Percentiles rank a stretch among this genome's conserved stretches.
Evolutionary conservation across 805 yeast genomes (phyloP).

Genomic region (Metschnikowia hibisci): DNA sequence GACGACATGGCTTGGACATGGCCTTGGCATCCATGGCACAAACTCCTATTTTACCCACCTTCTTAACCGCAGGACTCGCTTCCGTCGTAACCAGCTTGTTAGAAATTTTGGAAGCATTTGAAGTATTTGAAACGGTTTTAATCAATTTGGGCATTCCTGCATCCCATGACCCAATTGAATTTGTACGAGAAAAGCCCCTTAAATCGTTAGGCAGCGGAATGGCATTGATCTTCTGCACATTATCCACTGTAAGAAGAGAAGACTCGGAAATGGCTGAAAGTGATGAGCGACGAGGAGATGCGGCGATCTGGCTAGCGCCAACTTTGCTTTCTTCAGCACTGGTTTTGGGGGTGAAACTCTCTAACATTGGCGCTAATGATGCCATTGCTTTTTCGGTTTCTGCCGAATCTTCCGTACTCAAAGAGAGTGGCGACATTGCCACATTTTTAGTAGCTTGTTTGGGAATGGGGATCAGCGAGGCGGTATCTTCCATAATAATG

Average conservation of each 20-base stretch:
- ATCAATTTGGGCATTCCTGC: conserved; percentile 24
- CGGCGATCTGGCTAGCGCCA: conserved; percentile 15
- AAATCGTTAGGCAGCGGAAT: conserved; percentile 12
- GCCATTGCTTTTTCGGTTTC: conserved; percentile 61
- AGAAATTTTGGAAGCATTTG: conserved; percentile 25
- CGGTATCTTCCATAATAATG: conserved; percentile 5
- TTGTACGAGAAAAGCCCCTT: conserved; percentile 19
- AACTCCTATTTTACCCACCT: conserved; percentile 91
- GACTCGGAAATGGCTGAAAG: conserved; percentile 18
- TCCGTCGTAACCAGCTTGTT: conserved; percentile 30
- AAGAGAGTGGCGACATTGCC: conserved; percentile 17
- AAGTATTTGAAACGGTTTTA: conserved; percentile 36
- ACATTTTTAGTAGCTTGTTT: conserved; percentile 4
- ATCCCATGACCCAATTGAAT: conserved; percentile 21
- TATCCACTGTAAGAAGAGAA: conserved; percentile 15
- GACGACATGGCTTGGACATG: conserved; percentile 90
- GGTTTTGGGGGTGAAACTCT: conserved; percentile 68
- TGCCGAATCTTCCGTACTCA: conserved; percentile 11
- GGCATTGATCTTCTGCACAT: conserved; percentile 19
- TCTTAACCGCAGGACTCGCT: conserved; percentile 38
- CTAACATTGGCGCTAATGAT: conserved; percentile 74
- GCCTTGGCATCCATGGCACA: conserved; percentile 99
- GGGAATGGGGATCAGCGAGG: conserved; percentile 13
- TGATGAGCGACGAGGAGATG: conserved; percentile 16
- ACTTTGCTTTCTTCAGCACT: conserved; percentile 39